Conservation (phyloP, 2,329 filamentous ascomycete genomes). For the Amylocarpus encephaloides region DNA sequence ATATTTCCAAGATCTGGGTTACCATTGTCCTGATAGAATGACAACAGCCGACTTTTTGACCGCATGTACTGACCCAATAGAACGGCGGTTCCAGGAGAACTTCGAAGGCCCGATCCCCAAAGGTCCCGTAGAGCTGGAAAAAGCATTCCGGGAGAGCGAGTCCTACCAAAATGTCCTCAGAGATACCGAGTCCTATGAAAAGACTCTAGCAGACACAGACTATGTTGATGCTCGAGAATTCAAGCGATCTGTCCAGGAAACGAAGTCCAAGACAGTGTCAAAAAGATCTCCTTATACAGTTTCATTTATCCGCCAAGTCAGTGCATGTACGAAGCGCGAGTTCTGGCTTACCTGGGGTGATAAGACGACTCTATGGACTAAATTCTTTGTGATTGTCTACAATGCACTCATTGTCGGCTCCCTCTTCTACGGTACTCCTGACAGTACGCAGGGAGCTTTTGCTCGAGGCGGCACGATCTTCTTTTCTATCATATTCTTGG, state of each 20-base stretch:
- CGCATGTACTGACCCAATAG: constrained; percentile 65
- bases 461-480: constrained; percentile 56
- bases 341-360: constrained; percentile 39
- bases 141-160: constrained; percentile 57
- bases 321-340: constrained; percentile 72
- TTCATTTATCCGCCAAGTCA: constrained; percentile 53
- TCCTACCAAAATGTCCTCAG: constrained; percentile 53
- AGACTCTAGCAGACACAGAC: constrained; percentile 40
- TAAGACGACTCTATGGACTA: constrained; percentile 9
- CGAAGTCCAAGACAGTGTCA: constrained; percentile 53
- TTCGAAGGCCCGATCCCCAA: constrained; percentile 26
- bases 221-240: constrained; percentile 40
- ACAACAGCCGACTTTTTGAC: constrained; percentile 77
- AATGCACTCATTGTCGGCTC: constrained; percentile 65
- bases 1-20: constrained; percentile 62
- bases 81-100: constrained; percentile 45
- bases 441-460: constrained; percentile 56
- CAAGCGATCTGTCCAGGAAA: constrained; percentile 39
- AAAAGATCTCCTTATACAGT: constrained; percentile 63
- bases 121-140: constrained; percentile 55
- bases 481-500: constrained; percentile 60
- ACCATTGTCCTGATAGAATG: constrained; percentile 45
- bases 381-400: constrained; percentile 37
- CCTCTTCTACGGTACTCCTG: constrained; percentile 64
- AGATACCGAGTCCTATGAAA: constrained; percentile 35